Conservation (phyloP, 2,329 filamentous ascomycete species). For the Knoxdaviesia proteae region DNA sequence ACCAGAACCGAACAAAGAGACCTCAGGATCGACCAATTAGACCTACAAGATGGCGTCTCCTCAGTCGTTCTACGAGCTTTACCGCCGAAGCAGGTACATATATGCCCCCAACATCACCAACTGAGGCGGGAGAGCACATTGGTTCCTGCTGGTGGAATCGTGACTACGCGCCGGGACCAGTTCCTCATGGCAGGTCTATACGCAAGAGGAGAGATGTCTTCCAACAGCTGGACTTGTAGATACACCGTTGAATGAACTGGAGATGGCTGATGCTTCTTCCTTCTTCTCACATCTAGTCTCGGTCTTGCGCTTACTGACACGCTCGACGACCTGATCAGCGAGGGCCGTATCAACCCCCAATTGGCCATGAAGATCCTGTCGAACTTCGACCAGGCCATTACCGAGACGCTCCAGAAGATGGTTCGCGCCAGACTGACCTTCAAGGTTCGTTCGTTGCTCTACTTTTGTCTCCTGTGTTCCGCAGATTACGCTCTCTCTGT, state of each 20-base stretch:
- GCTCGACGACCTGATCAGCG: slow-evolving; percentile 88
- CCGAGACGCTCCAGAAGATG: slow-evolving; percentile 76
- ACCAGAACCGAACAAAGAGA: no score
- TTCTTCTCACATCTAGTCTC: slow-evolving; percentile 40
- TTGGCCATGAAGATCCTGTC: slow-evolving; percentile 94
- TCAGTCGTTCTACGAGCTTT: slow-evolving; percentile 74
- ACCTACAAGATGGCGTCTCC: slow-evolving; percentile 2
- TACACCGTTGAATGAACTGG: no score
- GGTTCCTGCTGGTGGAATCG: no score
- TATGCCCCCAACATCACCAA: background rate
- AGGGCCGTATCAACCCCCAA: slow-evolving; percentile 89
- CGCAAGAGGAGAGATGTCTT: no score
- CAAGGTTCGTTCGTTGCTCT: slow-evolving; percentile 43
- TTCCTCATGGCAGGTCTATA: no score
- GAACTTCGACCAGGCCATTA: slow-evolving; percentile 86
- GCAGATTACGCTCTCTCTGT: background rate
- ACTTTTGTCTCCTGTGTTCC: background rate
- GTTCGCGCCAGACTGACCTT: slow-evolving; percentile 83
- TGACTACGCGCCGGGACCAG: no score
- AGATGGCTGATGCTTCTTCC: background rate
- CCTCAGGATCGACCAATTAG: no score
- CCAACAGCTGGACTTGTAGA: no score
- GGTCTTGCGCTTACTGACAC: slow-evolving; percentile 86
- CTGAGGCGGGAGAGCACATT: no score
- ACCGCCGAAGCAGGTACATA: slow-evolving; percentile 85